A percentile compares a stretch with the other conserved stretches of the same genome.
These are phyloP conservation scores for Mycena vulgaris DNA, from an alignment of 768 basidiomycete species.

Conservation along the genomic window DNA sequence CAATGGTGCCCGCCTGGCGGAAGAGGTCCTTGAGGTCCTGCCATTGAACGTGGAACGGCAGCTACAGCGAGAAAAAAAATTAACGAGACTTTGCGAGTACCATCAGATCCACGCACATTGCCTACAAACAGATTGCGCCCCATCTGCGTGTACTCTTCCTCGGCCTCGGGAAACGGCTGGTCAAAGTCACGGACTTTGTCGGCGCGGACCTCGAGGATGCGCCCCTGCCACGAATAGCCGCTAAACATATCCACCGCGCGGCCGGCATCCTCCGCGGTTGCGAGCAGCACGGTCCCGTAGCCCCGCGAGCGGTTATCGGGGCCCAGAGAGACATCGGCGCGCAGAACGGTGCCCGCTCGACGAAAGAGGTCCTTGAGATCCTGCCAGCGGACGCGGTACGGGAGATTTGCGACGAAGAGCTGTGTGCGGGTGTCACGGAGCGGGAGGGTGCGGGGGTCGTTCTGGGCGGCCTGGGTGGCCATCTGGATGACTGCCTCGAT, in stretches of 20 bases:
- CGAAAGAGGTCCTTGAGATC: conserved; percentile 99
- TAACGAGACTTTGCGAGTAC: neutral
- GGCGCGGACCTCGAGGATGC: conserved; percentile 91
- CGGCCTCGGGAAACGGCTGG: conserved; percentile 44
- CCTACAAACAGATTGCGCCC: conserved; percentile 87
- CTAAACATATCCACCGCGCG: conserved; percentile 97
- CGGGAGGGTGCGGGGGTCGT: conserved; percentile 60
- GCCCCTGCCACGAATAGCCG: conserved; percentile 97
- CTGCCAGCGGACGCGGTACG: conserved; percentile 98
- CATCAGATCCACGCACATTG: conserved; percentile 72
- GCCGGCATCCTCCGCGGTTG: conserved; percentile 94
- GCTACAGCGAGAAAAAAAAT: conserved; percentile 55
- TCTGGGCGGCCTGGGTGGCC: conserved; percentile 80
- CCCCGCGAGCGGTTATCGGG: conserved; percentile 95
- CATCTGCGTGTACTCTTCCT: conserved; percentile 39
- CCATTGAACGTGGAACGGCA: conserved; percentile 97
- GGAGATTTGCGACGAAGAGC: conserved; percentile 96
- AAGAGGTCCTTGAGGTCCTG: conserved; percentile 98
- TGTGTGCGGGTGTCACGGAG: conserved; percentile 92
- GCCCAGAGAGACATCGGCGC: conserved; percentile 84
- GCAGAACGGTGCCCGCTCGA: conserved; percentile 90
- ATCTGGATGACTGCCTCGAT: conserved; percentile 94
- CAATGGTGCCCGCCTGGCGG: conserved; percentile 89
- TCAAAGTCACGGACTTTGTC: conserved; percentile 68
- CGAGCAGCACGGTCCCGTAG: conserved; percentile 94